Evolutionary conservation across 2,329 filamentous ascomycete genomes (phyloP).

Genomic region (Macrophomina pseudophaseolina): DNA sequence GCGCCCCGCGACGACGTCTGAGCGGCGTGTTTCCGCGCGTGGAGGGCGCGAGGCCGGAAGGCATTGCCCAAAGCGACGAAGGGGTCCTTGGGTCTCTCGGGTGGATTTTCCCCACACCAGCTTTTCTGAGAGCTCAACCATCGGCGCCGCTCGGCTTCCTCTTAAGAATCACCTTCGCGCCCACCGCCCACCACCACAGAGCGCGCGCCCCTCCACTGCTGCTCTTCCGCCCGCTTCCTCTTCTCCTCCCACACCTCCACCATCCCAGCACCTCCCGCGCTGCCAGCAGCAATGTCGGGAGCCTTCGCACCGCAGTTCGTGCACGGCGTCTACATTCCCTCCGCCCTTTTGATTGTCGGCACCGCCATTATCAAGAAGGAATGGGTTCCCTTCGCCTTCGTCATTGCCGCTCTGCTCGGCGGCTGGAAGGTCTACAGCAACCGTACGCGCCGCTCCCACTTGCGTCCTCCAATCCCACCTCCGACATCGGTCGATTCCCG

Average conservation of each 20-base stretch:
- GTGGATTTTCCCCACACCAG: slow-evolving; percentile 21
- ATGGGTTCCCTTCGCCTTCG: slow-evolving; percentile 69
- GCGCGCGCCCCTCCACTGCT: not conserved
- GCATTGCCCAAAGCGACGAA: slow-evolving; percentile 20
- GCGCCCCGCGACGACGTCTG: not conserved
- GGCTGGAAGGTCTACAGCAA: slow-evolving; percentile 73
- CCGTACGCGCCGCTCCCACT: slow-evolving; percentile 59
- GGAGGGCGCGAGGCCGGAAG: not conserved
- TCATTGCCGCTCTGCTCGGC: slow-evolving; percentile 69
- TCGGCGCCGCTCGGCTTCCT: slow-evolving; percentile 6
- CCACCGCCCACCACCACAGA: not conserved
- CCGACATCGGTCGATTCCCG: slow-evolving; percentile 7
- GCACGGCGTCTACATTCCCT: slow-evolving; percentile 83
- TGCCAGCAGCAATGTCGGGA: slow-evolving; percentile 11
- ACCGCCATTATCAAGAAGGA: slow-evolving; percentile 79
- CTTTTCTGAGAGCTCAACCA: slow-evolving; percentile 20
- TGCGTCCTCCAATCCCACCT: not conserved
- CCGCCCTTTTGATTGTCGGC: slow-evolving; percentile 76
- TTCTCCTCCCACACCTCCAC: not conserved
- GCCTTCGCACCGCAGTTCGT: slow-evolving; percentile 65
- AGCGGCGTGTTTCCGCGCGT: slow-evolving; percentile 8
- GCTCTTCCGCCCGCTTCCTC: not conserved
- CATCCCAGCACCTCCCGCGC: not conserved
- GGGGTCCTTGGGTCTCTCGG: slow-evolving; percentile 5
- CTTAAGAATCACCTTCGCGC: slow-evolving; percentile 9